These are phyloP conservation scores for Alliaria petiolata DNA, from an alignment of 345 rosid genomes.

Conservation along the genomic window DNA sequence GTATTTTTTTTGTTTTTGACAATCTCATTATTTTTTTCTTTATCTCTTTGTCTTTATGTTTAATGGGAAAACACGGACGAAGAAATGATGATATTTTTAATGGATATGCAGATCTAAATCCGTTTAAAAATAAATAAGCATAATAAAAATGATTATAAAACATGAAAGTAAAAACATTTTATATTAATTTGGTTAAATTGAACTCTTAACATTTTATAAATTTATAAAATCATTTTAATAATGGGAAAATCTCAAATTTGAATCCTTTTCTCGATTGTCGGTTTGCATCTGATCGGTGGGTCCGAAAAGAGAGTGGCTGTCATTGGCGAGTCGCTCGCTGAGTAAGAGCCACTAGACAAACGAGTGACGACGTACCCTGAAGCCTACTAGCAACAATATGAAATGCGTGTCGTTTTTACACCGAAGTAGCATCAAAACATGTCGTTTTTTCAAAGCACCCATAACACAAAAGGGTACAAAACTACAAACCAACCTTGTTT, in stretches of 20 bases:
- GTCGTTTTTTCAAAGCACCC: background rate
- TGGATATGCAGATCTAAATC: too few relatives aligned
- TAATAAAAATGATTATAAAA: too few relatives aligned
- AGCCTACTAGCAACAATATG: background rate
- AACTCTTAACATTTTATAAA: too few relatives aligned
- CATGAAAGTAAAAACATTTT: too few relatives aligned
- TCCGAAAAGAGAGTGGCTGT: slow-evolving; percentile 18
- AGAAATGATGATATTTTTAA: background rate
- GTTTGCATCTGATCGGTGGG: background rate
- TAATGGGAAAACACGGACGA: background rate
- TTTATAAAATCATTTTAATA: too few relatives aligned
- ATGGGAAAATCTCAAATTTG: too few relatives aligned
- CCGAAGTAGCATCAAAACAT: background rate
- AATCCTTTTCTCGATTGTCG: too few relatives aligned
- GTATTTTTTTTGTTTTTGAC: too few relatives aligned
- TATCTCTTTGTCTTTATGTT: too few relatives aligned
- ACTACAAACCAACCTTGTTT: background rate
- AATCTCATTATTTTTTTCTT: too few relatives aligned
- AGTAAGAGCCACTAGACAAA: slow-evolving; percentile 12
- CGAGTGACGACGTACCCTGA: background rate
- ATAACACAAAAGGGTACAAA: background rate
- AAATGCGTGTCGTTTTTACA: background rate
- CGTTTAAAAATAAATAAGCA: background rate
- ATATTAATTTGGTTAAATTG: too few relatives aligned
- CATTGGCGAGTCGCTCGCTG: slow-evolving; percentile 8